Evolutionary conservation across 169 alveolate genomes (phyloP).

Genomic region (Plasmodium cynomolgi): DNA sequence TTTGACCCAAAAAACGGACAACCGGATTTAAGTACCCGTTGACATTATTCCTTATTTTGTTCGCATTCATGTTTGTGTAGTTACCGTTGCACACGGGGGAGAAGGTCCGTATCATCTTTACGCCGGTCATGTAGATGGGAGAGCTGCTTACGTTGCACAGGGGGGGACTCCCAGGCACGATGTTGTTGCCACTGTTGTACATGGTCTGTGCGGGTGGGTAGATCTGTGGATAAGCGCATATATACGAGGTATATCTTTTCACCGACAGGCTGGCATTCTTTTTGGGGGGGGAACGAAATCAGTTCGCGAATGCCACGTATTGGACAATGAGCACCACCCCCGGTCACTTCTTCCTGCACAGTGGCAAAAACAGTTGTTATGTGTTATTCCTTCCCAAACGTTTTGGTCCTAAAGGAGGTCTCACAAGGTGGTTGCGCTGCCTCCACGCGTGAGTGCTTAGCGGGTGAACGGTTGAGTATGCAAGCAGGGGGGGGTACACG

Average conservation of each 20-base stretch:
- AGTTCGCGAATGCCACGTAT: not conserved
- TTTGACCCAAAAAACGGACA: not conserved
- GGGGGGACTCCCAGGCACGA: not conserved
- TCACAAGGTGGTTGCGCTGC: not conserved
- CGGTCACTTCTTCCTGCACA: not conserved
- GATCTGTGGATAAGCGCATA: not conserved
- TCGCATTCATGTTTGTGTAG: not conserved
- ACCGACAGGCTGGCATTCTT: not conserved
- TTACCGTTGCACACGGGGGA: not conserved
- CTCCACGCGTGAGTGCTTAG: not conserved
- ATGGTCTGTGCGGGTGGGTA: not conserved
- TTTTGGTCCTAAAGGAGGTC: not conserved
- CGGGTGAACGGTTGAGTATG: not conserved
- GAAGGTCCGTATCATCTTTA: not conserved
- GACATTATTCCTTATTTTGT: not conserved
- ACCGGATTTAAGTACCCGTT: not conserved
- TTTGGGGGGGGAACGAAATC: not conserved
- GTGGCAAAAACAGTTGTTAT: not conserved
- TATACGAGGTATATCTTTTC: not conserved
- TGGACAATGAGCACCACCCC: not conserved
- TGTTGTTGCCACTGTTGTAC: not conserved
- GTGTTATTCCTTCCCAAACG: not conserved
- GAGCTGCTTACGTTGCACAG: not conserved
- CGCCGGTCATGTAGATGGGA: not conserved
- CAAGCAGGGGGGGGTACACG: not conserved